Evolutionary conservation across 2,329 filamentous ascomycete species (phyloP), one percentile per base, ranked within the genome.

Genomic region (Furcasterigmium sp.): DNA sequence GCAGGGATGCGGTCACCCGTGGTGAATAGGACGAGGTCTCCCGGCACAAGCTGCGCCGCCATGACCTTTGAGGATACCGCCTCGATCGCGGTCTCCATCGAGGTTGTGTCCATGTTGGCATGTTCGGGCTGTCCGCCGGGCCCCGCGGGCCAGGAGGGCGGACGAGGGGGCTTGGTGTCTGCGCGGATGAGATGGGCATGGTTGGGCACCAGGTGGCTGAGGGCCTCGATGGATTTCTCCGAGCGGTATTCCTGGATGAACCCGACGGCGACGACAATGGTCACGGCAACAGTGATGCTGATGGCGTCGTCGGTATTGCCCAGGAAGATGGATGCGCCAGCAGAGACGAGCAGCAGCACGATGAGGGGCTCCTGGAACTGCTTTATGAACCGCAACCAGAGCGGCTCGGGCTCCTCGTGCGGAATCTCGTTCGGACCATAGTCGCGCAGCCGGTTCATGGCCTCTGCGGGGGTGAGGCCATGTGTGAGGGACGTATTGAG

Each of bases 161-260:
- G 59, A 39, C 63, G 70, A 20, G 58, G 49, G 20, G 54, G 55
- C 29, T 60, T 67, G 36, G 63, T 46, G 13, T 37, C 21, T 25
- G 76, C 74, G 48, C 94, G 84, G 47, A 98, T 88, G n/a, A 97
- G 73, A 67, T 98, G 91, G 23, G 94, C 93, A 61, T 91, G 89
- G 61, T 97, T 94, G 21, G 93, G 94, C 0, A 98, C 91, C 20
- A 98, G 72, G 55, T 93, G 88, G 58, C 87, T 96, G 53, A 98
- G 72, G 17, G 93, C 93, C 64, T 98, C 93, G 52, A 98, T 82
- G 3, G 91, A 97, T 65, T 98, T 94, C 62, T 98, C 93, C 8
- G 93, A 97, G 46, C 93, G 78, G 63, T 98, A 98, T 66, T 98
- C 93, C 61, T 98, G 93, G 41, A 97, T 82, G 55, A 98, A 98